Evolutionary conservation across 805 yeast species (phyloP).

Genomic region (Pichia nakasei): DNA sequence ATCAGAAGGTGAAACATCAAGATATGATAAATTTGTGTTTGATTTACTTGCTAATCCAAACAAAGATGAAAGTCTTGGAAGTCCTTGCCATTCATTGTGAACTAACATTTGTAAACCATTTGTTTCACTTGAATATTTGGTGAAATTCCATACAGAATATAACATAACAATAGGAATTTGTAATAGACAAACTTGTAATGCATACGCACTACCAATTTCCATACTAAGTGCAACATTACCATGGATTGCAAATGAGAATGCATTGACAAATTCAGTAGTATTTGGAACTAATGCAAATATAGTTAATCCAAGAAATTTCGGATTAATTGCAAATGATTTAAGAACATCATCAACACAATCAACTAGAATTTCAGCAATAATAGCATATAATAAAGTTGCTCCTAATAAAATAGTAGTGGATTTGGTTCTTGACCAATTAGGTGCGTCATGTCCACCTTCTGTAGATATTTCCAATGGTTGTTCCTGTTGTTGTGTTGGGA

Average conservation of each 20-base stretch:
- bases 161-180: slow-evolving; percentile 89
- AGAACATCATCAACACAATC: slow-evolving; percentile 88
- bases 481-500: not conserved
- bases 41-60: slow-evolving; percentile 2
- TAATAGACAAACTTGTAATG: slow-evolving; percentile 85
- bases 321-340: slow-evolving; percentile 68
- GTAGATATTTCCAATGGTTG: slow-evolving; percentile 3
- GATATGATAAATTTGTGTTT: too few species aligned
- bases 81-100: slow-evolving; percentile 2
- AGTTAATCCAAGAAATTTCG: slow-evolving; percentile 87
- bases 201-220: slow-evolving; percentile 98
- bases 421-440: slow-evolving; percentile 88
- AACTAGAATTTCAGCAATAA: slow-evolving; percentile 90
- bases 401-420: slow-evolving; percentile 73
- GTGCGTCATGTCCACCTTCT: slow-evolving; percentile 85
- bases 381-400: slow-evolving; percentile 82
- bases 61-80: slow-evolving; percentile 9
- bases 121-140: not conserved
- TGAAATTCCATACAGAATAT: slow-evolving; percentile 47
- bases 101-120: not conserved
- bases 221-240: slow-evolving; percentile 94
- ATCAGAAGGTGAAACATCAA: not conserved
- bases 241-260: slow-evolving; percentile 90
- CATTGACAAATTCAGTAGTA: slow-evolving; percentile 93
- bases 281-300: slow-evolving; percentile 95